Evolutionary conservation across 257 asterid genomes (phyloP).

Genomic region (Solanum megistacrolobum): DNA sequence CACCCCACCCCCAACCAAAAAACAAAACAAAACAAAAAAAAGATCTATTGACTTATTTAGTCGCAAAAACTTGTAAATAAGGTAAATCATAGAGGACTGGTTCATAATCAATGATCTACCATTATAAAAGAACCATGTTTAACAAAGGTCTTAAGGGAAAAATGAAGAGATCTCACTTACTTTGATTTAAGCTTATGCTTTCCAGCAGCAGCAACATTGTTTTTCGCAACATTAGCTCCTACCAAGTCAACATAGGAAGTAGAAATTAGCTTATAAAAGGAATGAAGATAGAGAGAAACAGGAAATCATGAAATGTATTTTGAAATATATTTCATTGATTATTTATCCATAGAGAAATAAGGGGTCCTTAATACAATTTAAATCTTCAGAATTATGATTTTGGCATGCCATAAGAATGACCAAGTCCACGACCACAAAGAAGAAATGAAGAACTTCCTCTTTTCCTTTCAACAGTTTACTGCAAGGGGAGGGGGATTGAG

Average conservation of each 20-base stretch:
- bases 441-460: background rate
- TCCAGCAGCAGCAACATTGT: slow-evolving; percentile 4
- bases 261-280: slow-evolving; percentile 2
- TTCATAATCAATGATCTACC: background rate
- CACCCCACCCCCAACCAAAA: background rate
- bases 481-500: background rate
- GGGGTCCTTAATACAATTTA: background rate
- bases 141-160: background rate
- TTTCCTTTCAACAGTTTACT: background rate
- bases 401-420: background rate
- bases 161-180: slow-evolving; percentile 31
- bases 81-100: background rate
- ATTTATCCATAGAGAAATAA: background rate
- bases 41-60: background rate
- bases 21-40: background rate
- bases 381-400: background rate
- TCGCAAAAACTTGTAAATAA: background rate
- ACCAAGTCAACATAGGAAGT: slow-evolving; percentile 7
- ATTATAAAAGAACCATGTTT: background rate
- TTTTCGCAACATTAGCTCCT: slow-evolving; percentile 28
- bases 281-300: background rate
- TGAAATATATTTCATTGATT: background rate
- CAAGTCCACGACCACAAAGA: background rate
- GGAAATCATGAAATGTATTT: background rate
- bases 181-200: slow-evolving; percentile 16